Evolutionary conservation across 1,139 yeast species (phyloP).

Genomic region (Blastobotrys apis): DNA sequence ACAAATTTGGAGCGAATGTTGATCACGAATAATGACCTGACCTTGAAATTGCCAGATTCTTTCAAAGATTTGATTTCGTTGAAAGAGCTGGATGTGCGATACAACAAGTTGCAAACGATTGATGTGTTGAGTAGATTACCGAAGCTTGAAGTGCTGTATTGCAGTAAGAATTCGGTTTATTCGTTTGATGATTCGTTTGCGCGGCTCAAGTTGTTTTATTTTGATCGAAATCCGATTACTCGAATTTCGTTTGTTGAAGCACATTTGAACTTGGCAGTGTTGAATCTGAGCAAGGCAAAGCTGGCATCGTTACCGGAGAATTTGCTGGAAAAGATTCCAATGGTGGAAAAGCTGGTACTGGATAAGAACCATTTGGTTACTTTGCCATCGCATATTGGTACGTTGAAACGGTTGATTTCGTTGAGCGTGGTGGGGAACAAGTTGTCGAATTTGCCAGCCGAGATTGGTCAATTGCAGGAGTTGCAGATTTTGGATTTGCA

Average conservation of each 20-base stretch:
- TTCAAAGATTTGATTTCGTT: conserved; percentile 53
- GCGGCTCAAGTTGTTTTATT: conserved; percentile 38
- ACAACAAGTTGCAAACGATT: conserved; percentile 63
- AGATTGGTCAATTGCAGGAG: conserved; percentile 56
- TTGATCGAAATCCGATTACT: conserved; percentile 79
- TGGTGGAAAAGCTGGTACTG: conserved; percentile 67
- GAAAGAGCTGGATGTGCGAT: conserved; percentile 72
- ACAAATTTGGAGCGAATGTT: conserved; percentile 61
- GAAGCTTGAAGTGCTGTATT: conserved; percentile 64
- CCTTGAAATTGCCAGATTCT: conserved; percentile 51
- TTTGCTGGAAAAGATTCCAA: conserved; percentile 57
- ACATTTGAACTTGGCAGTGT: conserved; percentile 59
- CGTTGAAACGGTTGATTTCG: conserved; percentile 54
- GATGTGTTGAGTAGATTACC: conserved; percentile 62
- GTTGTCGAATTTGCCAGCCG: conserved; percentile 65
- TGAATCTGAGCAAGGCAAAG: conserved; percentile 79
- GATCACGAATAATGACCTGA: conserved; percentile 67
- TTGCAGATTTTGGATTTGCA: conserved; percentile 76
- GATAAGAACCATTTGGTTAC: conserved; percentile 80
- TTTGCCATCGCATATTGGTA: conserved; percentile 66
- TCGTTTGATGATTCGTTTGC: conserved; percentile 51
- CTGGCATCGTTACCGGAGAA: conserved; percentile 66
- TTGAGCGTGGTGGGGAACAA: conserved; percentile 74
- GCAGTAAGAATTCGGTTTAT: conserved; percentile 74
- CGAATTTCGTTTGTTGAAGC: conserved; percentile 60